Evolutionary conservation across 768 basidiomycete species (phyloP).

Genomic region (Postia placenta): DNA sequence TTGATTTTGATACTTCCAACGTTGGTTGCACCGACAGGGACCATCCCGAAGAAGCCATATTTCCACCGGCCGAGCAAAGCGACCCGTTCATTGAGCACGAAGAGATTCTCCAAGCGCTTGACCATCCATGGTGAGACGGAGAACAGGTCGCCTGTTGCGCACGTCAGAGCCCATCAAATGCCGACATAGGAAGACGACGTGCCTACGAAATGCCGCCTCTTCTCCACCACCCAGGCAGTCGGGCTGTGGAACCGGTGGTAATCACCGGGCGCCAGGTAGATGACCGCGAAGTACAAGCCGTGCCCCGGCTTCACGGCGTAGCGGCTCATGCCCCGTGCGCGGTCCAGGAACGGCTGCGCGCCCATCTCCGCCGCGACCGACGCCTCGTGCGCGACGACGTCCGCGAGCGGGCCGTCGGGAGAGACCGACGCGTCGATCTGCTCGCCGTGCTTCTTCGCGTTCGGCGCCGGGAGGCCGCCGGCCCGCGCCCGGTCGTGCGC

Average conservation of each 20-base stretch:
- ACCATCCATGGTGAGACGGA: conserved; percentile 96
- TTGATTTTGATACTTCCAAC: conserved; percentile 95
- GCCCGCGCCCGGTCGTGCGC: neutral
- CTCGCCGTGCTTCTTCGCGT: conserved; percentile 54
- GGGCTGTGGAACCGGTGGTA: conserved; percentile 98
- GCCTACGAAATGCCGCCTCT: conserved; percentile 91
- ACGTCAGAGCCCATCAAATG: too few species aligned
- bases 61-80: conserved; percentile 93
- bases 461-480: conserved; percentile 15
- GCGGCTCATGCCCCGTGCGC: conserved; percentile 34
- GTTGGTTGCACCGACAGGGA: conserved; percentile 97
- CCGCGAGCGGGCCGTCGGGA: conserved; percentile 44
- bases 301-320: conserved; percentile 65
- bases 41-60: conserved; percentile 94
- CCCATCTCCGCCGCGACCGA: conserved; percentile 74
- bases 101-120: conserved; percentile 83
- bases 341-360: conserved; percentile 33
- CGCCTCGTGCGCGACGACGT: conserved; percentile 59
- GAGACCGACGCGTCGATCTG: conserved; percentile 74
- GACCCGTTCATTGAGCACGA: conserved; percentile 97
- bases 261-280: conserved; percentile 97
- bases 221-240: conserved; percentile 95
- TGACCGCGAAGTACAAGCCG: conserved; percentile 85
- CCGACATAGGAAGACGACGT: conserved; percentile 22
- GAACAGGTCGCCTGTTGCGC: conserved; percentile 92